Evolutionary conservation across 768 basidiomycete species (phyloP).

Genomic region (Saitozyma podzolica): DNA sequence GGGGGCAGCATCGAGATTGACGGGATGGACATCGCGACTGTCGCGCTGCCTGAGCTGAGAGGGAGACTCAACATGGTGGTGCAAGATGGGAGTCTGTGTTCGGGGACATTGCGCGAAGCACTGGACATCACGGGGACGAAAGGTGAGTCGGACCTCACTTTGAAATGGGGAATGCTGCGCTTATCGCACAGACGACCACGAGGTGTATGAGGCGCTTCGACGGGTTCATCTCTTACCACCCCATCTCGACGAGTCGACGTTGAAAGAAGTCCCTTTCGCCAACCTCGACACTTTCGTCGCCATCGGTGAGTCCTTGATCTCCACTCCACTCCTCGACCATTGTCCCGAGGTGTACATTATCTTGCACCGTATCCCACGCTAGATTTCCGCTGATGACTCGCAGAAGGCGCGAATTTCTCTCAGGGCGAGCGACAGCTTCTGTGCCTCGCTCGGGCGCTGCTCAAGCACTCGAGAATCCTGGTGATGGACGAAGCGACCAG

Average conservation of each 20-base stretch:
- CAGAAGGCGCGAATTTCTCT: slow-evolving; percentile 44
- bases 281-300: slow-evolving; percentile 48
- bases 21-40: slow-evolving; percentile 36
- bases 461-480: slow-evolving; percentile 47
- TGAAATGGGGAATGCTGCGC: too few species aligned
- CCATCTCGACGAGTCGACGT: slow-evolving; percentile 6
- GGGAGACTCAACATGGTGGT: slow-evolving; percentile 48
- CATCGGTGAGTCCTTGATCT: slow-evolving; percentile 23
- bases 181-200: slow-evolving; percentile 33
- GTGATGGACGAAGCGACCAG: slow-evolving; percentile 53
- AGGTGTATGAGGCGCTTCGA: slow-evolving; percentile 45
- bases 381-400: slow-evolving; percentile 3
- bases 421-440: slow-evolving; percentile 51
- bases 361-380: not conserved
- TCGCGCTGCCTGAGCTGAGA: slow-evolving; percentile 39
- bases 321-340: too few species aligned
- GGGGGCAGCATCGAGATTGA: slow-evolving; percentile 46
- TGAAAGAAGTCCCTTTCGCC: slow-evolving; percentile 34
- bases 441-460: slow-evolving; percentile 46
- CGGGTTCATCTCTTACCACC: slow-evolving; percentile 43
- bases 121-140: slow-evolving; percentile 44
- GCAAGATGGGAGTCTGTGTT: slow-evolving; percentile 49
- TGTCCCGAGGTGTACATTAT: not conserved
- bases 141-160: slow-evolving; percentile 11
- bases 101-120: slow-evolving; percentile 48